Evolutionary conservation across 2,329 filamentous ascomycete genomes (phyloP).

Genomic region (Stagonosporopsis chrysanthemi): DNA sequence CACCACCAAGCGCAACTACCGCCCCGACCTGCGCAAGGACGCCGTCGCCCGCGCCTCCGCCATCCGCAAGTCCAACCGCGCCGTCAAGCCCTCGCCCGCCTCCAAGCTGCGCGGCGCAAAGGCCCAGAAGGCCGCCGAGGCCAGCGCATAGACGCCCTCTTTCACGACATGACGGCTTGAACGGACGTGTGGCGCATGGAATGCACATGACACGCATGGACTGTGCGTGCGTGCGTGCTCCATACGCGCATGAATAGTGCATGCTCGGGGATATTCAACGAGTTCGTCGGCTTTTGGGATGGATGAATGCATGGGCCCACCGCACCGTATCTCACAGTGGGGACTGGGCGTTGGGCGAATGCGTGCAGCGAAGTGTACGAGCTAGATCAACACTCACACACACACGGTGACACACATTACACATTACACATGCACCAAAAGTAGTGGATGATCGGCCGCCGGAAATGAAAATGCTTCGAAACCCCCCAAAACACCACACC

Average conservation of each 20-base stretch:
- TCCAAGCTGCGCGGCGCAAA: conserved; percentile 80
- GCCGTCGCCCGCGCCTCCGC: conserved; percentile 89
- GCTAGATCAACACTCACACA: conserved; percentile 13
- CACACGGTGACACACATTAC: too few relatives aligned
- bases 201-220: too few relatives aligned
- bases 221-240: not conserved
- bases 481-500: conserved; percentile 18
- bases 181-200: not conserved
- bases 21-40: conserved; percentile 58
- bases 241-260: too few relatives aligned
- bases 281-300: conserved; percentile 15
- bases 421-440: too few relatives aligned
- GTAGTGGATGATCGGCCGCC: conserved; percentile 19
- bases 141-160: conserved; percentile 36
- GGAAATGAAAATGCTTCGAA: conserved; percentile 33
- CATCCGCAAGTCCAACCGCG: conserved; percentile 79
- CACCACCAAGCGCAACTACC: conserved; percentile 86
- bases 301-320: too few relatives aligned
- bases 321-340: too few relatives aligned
- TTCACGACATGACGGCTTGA: not conserved
- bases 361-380: conserved; percentile 20
- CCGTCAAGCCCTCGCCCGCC: conserved; percentile 77
- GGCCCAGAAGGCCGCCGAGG: conserved; percentile 70
- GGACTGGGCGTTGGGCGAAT: conserved; percentile 1
- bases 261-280: too few relatives aligned